These are phyloP conservation scores for Aspergillus affinis DNA, from an alignment of 495 filamentous ascomycete species.

Conservation along the genomic window DNA sequence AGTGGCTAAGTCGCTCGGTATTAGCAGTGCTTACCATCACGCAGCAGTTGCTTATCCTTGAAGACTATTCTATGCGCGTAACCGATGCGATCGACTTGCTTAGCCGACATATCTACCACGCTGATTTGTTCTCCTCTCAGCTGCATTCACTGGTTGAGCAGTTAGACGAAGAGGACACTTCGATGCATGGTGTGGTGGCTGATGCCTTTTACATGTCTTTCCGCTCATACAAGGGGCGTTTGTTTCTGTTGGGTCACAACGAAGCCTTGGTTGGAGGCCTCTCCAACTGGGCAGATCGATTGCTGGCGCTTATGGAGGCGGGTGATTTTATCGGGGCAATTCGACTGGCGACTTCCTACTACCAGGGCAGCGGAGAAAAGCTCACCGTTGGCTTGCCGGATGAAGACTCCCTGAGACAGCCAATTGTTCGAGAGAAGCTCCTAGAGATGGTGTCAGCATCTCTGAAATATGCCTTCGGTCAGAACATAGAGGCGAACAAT, in stretches of 20 bases:
- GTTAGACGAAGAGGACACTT: slow-evolving; percentile 79
- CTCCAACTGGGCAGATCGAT: slow-evolving; percentile 97
- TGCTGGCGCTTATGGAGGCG: slow-evolving; percentile 94
- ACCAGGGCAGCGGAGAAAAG: slow-evolving; percentile 83
- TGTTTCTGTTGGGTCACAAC: slow-evolving; percentile 88
- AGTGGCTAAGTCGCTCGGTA: slow-evolving; percentile 95
- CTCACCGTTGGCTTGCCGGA: slow-evolving; percentile 91
- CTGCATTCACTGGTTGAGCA: slow-evolving; percentile 82
- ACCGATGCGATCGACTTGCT: slow-evolving; percentile 94
- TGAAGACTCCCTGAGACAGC: slow-evolving; percentile 71
- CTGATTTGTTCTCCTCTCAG: slow-evolving; percentile 82
- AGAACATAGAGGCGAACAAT: slow-evolving; percentile 48
- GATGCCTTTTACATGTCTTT: slow-evolving; percentile 99
- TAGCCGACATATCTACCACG: slow-evolving; percentile 88
- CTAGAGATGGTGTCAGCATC: slow-evolving; percentile 95
- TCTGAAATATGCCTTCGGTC: slow-evolving; percentile 81
- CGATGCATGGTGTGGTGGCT: slow-evolving; percentile 93
- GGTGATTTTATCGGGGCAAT: slow-evolving; percentile 93
- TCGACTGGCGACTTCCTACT: slow-evolving; percentile 84
- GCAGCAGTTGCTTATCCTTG: slow-evolving; percentile 86
- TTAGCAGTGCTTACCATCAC: slow-evolving; percentile 89
- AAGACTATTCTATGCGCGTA: slow-evolving; percentile 82
- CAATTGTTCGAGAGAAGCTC: slow-evolving; percentile 82
- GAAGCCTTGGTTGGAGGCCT: slow-evolving; percentile 85
- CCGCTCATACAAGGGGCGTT: slow-evolving; percentile 87